Percentiles rank a stretch among this genome's conserved stretches.
Conservation (phyloP, 495 filamentous ascomycete genomes). For the Talaromyces adpressus region DNA sequence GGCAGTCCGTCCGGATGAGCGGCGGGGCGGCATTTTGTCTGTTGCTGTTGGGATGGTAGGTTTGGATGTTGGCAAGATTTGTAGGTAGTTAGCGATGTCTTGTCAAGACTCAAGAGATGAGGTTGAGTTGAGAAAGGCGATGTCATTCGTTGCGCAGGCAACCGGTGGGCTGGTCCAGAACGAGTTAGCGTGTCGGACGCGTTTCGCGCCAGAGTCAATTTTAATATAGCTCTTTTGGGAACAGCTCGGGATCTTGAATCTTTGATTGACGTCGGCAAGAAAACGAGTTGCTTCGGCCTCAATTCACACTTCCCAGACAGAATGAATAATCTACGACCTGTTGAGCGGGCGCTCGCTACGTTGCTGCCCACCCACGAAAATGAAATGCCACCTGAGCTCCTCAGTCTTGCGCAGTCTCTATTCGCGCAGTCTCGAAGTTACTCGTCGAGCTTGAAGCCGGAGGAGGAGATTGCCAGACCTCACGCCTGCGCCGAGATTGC, state of each 20-base stretch:
- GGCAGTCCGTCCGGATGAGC: constrained; percentile 39
- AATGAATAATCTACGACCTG: constrained; percentile 50
- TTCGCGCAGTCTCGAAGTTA: constrained; percentile 80
- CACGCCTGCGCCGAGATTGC: constrained; percentile 92
- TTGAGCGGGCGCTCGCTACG: constrained; percentile 68
- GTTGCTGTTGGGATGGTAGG: not conserved
- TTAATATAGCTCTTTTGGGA: constrained; percentile 7
- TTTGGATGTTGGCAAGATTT: not conserved
- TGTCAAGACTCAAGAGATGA: not conserved
- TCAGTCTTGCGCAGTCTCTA: constrained; percentile 70
- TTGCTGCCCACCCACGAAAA: constrained; percentile 72
- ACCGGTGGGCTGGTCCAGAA: not conserved
- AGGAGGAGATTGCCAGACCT: constrained; percentile 80
- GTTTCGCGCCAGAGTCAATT: not conserved
- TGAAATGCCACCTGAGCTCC: constrained; percentile 64
- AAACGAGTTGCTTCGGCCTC: not conserved
- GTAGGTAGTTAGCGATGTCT: not conserved
- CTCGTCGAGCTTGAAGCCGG: constrained; percentile 70
- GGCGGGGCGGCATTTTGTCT: constrained; percentile 59
- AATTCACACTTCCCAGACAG: not conserved
- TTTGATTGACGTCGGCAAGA: not conserved
- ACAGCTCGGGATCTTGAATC: not conserved
- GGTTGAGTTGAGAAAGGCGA: not conserved
- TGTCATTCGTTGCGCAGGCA: constrained; percentile 7
- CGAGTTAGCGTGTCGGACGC: not conserved